These are phyloP conservation scores for Penicillium macrosclerotiorum DNA, from an alignment of 495 filamentous ascomycete genomes.

Conservation along the genomic window DNA sequence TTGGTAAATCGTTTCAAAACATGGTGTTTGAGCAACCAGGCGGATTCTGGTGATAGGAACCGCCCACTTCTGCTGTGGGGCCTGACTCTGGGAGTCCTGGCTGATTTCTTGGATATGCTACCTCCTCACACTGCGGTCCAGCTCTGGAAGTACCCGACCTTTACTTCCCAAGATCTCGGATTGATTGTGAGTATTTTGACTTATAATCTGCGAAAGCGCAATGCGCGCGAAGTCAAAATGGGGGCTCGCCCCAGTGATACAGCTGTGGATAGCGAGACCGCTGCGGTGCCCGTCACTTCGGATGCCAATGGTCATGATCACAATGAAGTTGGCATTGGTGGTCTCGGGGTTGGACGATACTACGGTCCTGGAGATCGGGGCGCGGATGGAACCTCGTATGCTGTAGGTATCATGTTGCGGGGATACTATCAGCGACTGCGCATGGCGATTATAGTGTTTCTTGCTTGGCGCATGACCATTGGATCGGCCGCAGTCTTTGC, in stretches of 20 bases:
- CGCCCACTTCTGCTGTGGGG: conserved; percentile 72
- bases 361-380: conserved; percentile 33
- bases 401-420: conserved; percentile 61
- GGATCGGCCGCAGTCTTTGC: conserved; percentile 33
- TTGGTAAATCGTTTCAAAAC: conserved; percentile 25
- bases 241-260: conserved; percentile 38
- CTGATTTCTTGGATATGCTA: conserved; percentile 70
- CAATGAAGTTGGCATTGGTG: conserved; percentile 45
- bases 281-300: conserved; percentile 37
- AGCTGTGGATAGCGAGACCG: conserved; percentile 41
- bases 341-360: conserved; percentile 46
- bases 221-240: conserved; percentile 42
- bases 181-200: conserved; percentile 61
- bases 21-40: conserved; percentile 35
- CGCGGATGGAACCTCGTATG: conserved; percentile 35
- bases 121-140: conserved; percentile 61
- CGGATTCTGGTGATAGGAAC: conserved; percentile 24
- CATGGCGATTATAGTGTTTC: conserved; percentile 54
- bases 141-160: conserved; percentile 71
- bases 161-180: conserved; percentile 63
- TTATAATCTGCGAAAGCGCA: conserved; percentile 56
- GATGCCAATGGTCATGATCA: conserved; percentile 23
- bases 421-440: conserved; percentile 68
- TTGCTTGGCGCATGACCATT: conserved; percentile 36
- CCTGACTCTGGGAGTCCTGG: conserved; percentile 67